Conservation (phyloP, 257 asterid species). For the Asclepias syriaca region DNA sequence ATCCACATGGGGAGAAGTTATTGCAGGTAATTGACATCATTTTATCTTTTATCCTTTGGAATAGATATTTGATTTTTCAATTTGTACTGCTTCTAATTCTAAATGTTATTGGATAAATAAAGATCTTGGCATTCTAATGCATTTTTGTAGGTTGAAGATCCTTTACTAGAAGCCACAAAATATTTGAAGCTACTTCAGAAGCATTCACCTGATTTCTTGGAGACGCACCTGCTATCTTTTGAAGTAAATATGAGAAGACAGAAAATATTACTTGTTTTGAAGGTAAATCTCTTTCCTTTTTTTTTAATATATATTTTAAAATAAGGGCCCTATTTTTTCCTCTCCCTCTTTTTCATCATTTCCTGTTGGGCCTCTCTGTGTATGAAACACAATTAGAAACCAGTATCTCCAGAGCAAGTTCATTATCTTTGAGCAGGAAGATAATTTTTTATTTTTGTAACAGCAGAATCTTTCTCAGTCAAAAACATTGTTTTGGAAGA, state of each 20-base stretch:
- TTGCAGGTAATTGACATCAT: constrained; percentile 46
- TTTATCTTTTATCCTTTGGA: not conserved
- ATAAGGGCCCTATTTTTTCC: not conserved
- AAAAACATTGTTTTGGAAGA: no score
- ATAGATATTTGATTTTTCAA: not conserved
- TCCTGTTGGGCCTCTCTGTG: not conserved
- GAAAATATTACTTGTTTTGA: constrained; percentile 74
- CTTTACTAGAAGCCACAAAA: constrained; percentile 84
- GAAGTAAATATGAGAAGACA: constrained; percentile 90
- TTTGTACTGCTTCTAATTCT: constrained; percentile 1
- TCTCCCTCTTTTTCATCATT: not conserved
- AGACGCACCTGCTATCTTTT: constrained; percentile 82
- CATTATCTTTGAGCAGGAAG: not conserved
- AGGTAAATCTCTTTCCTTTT: constrained; percentile 36
- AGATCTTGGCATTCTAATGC: constrained; percentile 9
- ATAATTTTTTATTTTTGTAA: not conserved
- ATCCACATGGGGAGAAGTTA: constrained; percentile 89
- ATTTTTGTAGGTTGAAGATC: constrained; percentile 78
- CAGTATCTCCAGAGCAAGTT: not conserved
- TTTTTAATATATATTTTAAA: no score
- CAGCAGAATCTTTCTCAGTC: not conserved
- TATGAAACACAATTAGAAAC: not conserved
- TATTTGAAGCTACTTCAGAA: constrained; percentile 90
- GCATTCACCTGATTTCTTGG: constrained; percentile 75
- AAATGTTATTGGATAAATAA: not conserved